Evolutionary conservation across 495 filamentous ascomycete genomes (phyloP), one percentile per base, ranked within the genome.

Genomic region (Aspergillus bridgeri): DNA sequence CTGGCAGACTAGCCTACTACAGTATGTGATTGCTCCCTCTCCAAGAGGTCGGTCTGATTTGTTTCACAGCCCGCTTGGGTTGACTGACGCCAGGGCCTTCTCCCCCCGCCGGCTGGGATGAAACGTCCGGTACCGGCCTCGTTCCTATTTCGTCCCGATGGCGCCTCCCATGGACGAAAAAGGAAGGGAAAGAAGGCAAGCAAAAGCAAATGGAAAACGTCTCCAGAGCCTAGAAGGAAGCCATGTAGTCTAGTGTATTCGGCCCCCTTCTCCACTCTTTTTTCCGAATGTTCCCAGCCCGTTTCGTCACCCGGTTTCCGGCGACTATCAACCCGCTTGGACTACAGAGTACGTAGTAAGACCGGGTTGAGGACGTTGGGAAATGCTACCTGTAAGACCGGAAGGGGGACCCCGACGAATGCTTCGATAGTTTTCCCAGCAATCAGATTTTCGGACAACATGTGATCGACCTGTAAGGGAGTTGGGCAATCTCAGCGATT

Each of bases 11-110:
- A 23, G 21, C 19, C 6, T 21, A 11, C 25, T 3, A 7, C 44
- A 6, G 18, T n/a, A n/a, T n/a, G n/a, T n/a, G n/a, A n/a, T n/a
- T n/a, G n/a, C n/a, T n/a, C 24, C 27, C 22, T 42, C 25, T 42
- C n/a, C 27, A 51, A 3, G 19, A n/a, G 5, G 27, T 17, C 2
- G 42, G 20, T 29, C 51, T 58, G 45, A 62, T 62, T 62, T 56
- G 60, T 53, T 24, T 21, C n/a, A n/a, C n/a, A 53, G 29, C 43
- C 53, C 54, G 53, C 43, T 46, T 63, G 57, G 57, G 58, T 54
- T 57, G 54, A 55, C 56, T 48, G 54, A 49, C 55, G 51, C 49
- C 43, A 59, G 46, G 58, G 13, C 58, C 58, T 48, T 29, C 20
- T 49, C 22, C 24, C 17, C 42, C 19, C 44, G 50, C 33, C 57